These are phyloP conservation scores for Mortierella sp. DNA, from an alignment of 371 early-diverging fungal genomes.

Conservation along the genomic window DNA sequence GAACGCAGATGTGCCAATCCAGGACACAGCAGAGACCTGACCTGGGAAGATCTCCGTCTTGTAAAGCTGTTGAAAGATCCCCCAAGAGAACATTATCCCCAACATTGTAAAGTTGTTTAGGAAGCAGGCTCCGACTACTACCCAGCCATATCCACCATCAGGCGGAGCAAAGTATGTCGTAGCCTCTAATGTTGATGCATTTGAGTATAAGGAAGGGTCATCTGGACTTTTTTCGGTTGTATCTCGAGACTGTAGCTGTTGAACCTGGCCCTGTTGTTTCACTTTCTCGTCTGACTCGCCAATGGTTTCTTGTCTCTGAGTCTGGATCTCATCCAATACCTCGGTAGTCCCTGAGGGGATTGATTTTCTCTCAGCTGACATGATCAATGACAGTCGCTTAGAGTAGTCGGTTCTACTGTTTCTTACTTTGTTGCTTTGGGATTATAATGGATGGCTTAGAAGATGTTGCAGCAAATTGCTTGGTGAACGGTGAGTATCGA, in stretches of 20 bases:
- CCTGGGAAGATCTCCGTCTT: conserved; percentile 37
- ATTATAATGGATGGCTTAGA: neutral
- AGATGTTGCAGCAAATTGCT: no score
- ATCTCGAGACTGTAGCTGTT: neutral
- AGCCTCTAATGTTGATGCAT: neutral
- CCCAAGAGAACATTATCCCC: conserved; percentile 70
- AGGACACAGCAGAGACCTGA: conserved; percentile 45
- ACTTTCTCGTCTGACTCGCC: neutral
- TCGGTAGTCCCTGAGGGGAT: neutral
- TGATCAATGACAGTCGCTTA: neutral
- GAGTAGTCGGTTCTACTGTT: neutral
- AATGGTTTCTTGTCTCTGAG: neutral
- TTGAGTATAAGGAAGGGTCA: neutral
- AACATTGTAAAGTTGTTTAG: conserved; percentile 69
- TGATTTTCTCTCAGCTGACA: neutral
- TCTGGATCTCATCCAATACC: neutral
- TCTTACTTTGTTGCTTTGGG: neutral
- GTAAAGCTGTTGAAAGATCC: conserved; percentile 65
- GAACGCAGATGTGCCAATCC: conserved; percentile 54
- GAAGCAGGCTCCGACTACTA: conserved; percentile 65
- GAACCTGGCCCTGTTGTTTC: neutral
- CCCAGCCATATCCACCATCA: conserved; percentile 59
- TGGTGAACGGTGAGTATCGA: no score
- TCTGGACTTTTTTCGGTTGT: neutral
- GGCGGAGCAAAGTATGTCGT: conserved; percentile 24